Conservation (phyloP, 2,329 filamentous ascomycete genomes). For the Pseudocercospora cruenta region DNA sequence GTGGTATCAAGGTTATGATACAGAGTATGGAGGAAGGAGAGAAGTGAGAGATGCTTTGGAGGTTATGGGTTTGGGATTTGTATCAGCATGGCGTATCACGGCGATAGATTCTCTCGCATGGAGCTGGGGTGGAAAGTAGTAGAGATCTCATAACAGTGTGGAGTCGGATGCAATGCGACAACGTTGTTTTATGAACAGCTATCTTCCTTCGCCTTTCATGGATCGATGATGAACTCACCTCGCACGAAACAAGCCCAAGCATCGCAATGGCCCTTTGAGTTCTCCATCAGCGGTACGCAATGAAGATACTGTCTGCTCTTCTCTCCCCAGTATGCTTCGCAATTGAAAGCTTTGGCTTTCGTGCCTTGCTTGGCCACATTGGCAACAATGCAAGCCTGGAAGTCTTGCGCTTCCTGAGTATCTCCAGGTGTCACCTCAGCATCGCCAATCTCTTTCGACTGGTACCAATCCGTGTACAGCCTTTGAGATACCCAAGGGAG, state of each 20-base stretch:
- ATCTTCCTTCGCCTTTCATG: not conserved
- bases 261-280: not conserved
- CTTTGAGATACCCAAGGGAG: conserved; percentile 30
- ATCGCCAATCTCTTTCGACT: conserved; percentile 4
- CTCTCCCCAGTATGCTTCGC: conserved; percentile 14
- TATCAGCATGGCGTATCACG: not conserved
- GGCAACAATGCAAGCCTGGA: conserved; percentile 24
- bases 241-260: conserved; percentile 7
- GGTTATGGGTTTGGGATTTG: not conserved
- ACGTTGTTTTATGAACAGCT: not conserved
- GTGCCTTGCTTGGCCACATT: conserved; percentile 22
- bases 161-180: not conserved
- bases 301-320: conserved; percentile 9
- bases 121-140: not conserved
- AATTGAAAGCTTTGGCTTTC: conserved; percentile 11
- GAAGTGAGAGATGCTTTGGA: conserved; percentile 16
- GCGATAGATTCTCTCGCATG: not conserved
- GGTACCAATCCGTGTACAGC: conserved; percentile 31
- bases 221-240: not conserved
- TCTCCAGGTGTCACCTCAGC: conserved; percentile 3
- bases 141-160: not conserved
- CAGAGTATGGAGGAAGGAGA: conserved; percentile 61
- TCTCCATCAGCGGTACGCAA: conserved; percentile 16
- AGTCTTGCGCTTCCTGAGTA: conserved; percentile 17
- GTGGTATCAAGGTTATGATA: conserved; percentile 97